These are phyloP conservation scores for Chrysosporium keratinophilum DNA, from an alignment of 2,329 filamentous ascomycete species.

Conservation along the genomic window DNA sequence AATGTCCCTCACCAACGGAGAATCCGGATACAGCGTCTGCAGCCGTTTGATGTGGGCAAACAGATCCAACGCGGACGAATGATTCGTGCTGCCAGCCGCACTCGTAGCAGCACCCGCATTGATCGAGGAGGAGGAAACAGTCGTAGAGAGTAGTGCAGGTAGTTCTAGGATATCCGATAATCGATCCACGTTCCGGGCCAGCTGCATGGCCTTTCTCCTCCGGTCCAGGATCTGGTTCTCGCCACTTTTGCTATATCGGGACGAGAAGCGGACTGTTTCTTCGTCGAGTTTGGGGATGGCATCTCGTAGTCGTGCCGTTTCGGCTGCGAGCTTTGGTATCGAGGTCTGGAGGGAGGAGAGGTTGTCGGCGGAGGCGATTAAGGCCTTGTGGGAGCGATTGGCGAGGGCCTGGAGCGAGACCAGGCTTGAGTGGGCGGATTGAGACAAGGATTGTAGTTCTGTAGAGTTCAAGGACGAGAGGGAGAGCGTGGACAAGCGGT, in stretches of 20 bases:
- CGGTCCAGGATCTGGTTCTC: conserved; percentile 60
- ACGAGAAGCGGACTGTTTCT: conserved; percentile 68
- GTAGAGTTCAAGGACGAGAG: conserved; percentile 60
- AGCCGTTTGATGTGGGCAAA: conserved; percentile 88
- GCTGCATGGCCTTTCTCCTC: conserved; percentile 67
- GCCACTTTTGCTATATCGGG: conserved; percentile 65
- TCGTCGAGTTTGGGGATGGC: conserved; percentile 69
- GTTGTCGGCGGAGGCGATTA: conserved; percentile 70
- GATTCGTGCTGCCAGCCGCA: conserved; percentile 52
- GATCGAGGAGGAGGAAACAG: conserved; percentile 41
- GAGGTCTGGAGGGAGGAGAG: conserved; percentile 62
- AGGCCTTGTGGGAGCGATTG: conserved; percentile 74
- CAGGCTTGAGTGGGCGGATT: conserved; percentile 68
- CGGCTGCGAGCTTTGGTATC: conserved; percentile 58
- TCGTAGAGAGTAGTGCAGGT: conserved; percentile 71
- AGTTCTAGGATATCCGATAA: conserved; percentile 85
- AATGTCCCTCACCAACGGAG: conserved; percentile 62
- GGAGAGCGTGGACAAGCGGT: conserved; percentile 64
- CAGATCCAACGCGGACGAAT: conserved; percentile 80
- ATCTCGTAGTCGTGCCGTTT: conserved; percentile 57
- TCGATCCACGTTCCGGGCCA: conserved; percentile 78
- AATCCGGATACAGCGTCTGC: conserved; percentile 70
- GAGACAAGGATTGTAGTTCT: conserved; percentile 70
- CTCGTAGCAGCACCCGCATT: conserved; percentile 34
- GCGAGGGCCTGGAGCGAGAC: conserved; percentile 79